Evolutionary conservation across 345 rosid species (phyloP), one percentile per base, ranked within the genome.

Genomic region (Murraya koenigii): DNA sequence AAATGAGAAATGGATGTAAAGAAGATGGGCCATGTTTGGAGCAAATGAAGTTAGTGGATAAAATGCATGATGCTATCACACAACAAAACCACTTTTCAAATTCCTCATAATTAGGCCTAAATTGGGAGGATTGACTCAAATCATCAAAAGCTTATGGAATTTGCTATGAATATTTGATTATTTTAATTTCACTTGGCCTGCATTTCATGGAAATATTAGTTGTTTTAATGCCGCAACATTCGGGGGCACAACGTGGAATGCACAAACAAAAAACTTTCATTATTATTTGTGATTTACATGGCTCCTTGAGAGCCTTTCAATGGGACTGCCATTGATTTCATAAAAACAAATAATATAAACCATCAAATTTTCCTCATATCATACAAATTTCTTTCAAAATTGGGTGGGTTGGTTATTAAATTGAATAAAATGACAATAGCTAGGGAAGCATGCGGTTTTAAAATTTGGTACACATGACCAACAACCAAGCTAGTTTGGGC

Each of bases 1-100:
- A 26, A 4, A 15, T 30, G 7, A 15, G 22, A 39, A 4, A 66
- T 9, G 38, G 28, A 74, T 66, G 82, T 30, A 79, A 79, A 82
- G 79, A 78, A 5, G 41, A 78, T 78, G 84, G 63, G 35, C 41
- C 65, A 67, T 6, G 66, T 30, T 64, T 67, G 69, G 8, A 35
- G 77, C 44, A 60, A 82, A 75, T 79, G 82, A 76, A 82, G 85
- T 76, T 28, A 75, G 79, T 83, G 66, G 56, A 22, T 33, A 7
- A 65, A 74, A 22, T 52, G 76, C 33, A 71, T 71, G 73, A 75
- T 64, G 76, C 62, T 33, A 23, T 77, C 67, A 73, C 61, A 10
- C 58, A 79, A 58, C 76, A 38, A 82, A 79, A 66, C 82, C 73
- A 78, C 67, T 69, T 23, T 47, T 22, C 23, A 13, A 41, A 22